phyloP scores from a whole-genome alignment of 78 protist genomes.

The Creolimax fragrantissima region DNA sequence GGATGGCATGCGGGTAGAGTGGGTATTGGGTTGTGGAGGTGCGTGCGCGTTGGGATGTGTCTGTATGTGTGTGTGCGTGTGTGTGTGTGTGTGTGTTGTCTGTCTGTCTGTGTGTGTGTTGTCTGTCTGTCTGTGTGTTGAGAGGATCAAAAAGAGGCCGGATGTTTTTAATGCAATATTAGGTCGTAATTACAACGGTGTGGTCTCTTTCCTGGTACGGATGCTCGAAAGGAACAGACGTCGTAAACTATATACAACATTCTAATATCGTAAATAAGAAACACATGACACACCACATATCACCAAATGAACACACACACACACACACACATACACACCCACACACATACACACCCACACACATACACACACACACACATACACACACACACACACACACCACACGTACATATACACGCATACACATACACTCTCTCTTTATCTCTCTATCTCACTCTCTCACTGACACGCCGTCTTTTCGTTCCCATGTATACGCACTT shows the following conservation, averaged over 20 bases:
- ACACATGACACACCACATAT: background rate
- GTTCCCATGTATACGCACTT: background rate
- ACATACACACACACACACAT: slow-evolving; percentile 19
- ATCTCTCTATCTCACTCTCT: background rate
- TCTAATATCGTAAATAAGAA: background rate
- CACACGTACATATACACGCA: background rate
- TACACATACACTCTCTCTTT: background rate
- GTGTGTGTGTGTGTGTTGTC: no score
- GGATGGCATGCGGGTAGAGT: no score
- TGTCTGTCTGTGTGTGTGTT: no score
- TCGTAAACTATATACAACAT: background rate
- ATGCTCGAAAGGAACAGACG: no score
- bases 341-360: background rate
- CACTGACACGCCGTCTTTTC: background rate
- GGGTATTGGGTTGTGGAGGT: no score
- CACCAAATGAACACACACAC: background rate
- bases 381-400: background rate
- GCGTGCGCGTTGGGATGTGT: no score
- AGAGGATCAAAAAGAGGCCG: no score
- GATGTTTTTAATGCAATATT: no score
- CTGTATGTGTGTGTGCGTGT: no score
- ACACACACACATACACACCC: background rate
- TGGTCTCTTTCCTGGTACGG: no score
- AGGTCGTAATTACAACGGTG: no score
- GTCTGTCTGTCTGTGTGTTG: no score